Evolutionary conservation across 148 eudicot species (phyloP).

Genomic region (Vaccinium macrocarpon): DNA sequence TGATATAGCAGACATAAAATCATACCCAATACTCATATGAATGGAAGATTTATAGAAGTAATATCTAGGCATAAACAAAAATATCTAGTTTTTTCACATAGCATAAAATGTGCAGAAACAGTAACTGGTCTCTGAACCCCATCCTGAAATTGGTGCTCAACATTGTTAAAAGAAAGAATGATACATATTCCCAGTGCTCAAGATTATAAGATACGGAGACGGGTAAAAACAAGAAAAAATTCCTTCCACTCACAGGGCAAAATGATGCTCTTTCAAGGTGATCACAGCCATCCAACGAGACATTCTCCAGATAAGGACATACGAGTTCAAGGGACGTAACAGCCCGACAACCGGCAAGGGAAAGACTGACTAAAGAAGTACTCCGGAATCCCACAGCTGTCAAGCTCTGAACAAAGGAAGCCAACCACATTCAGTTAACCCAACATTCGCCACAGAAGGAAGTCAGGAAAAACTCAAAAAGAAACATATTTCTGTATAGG

Average conservation of each 20-base stretch:
- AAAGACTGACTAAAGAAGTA: conserved; percentile 65
- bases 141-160: not conserved
- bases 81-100: not conserved
- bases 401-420: conserved; percentile 57
- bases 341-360: conserved; percentile 84
- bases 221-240: not conserved
- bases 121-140: not conserved
- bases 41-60: not conserved
- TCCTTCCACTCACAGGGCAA: conserved; percentile 58
- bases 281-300: conserved; percentile 93
- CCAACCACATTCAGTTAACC: conserved; percentile 10
- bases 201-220: not conserved
- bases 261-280: conserved; percentile 93
- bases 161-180: not conserved
- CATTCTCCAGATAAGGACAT: conserved; percentile 79
- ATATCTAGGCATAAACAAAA: not conserved
- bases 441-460: not conserved
- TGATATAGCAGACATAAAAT: not conserved
- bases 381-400: conserved; percentile 64
- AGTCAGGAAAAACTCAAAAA: conserved; percentile 5
- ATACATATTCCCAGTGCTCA: not conserved
- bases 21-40: not conserved
- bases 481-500: not conserved
- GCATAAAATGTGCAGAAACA: not conserved
- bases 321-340: conserved; percentile 56